Conservation (phyloP, 768 basidiomycete species). For the Leccinum uliginosum region DNA sequence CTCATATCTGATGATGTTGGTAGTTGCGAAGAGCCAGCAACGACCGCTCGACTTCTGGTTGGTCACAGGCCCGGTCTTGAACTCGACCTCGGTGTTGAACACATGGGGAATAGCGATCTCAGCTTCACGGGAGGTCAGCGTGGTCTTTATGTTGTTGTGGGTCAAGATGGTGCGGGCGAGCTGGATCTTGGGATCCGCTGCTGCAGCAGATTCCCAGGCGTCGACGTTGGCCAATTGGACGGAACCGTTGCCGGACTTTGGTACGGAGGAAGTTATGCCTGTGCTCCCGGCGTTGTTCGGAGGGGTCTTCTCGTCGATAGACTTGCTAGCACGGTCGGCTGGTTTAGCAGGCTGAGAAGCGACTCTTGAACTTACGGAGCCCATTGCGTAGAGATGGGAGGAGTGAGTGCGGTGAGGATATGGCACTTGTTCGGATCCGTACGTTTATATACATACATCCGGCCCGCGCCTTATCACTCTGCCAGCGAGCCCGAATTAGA, state of each 20-base stretch:
- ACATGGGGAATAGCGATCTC: constrained; percentile 64
- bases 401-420: constrained; percentile 1
- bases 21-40: constrained; percentile 95
- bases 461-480: constrained; percentile 17
- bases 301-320: constrained; percentile 25
- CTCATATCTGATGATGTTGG: constrained; percentile 78
- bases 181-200: constrained; percentile 54
- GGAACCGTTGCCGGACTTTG: constrained; percentile 54
- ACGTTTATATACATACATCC: constrained; percentile 27
- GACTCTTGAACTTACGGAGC: constrained; percentile 23
- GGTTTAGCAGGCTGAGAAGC: constrained; percentile 12
- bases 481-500: not conserved
- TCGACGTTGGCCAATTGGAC: constrained; percentile 54
- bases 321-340: constrained; percentile 19
- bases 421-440: constrained; percentile 9
- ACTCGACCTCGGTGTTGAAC: constrained; percentile 78
- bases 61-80: constrained; percentile 80
- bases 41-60: constrained; percentile 85
- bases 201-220: constrained; percentile 62
- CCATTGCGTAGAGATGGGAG: constrained; percentile 18
- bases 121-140: constrained; percentile 61
- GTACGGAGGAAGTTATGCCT: constrained; percentile 6
- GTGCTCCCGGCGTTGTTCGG: not conserved
- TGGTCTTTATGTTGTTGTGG: constrained; percentile 60
- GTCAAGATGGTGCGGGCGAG: constrained; percentile 75